These are phyloP conservation scores for Trichocomaceae sp. DNA, from an alignment of 2,329 filamentous ascomycete genomes.

Conservation along the genomic window DNA sequence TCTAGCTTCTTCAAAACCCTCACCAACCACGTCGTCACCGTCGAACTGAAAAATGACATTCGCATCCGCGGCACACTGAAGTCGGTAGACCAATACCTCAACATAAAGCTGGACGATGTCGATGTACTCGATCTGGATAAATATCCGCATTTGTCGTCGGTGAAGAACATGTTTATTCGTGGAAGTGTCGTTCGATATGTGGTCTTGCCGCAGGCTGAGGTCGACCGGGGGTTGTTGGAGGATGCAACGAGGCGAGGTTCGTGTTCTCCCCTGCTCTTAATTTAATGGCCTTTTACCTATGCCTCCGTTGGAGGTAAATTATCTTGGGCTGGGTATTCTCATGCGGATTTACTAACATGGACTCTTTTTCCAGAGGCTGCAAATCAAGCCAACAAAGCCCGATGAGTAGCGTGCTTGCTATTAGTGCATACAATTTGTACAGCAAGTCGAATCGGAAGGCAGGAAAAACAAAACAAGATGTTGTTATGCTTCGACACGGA, in stretches of 20 bases:
- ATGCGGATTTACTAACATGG: constrained; percentile 4
- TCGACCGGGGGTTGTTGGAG: constrained; percentile 80
- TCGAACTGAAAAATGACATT: constrained; percentile 99
- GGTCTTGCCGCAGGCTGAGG: constrained; percentile 71
- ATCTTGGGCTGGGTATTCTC: neutral
- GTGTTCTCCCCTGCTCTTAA: constrained; percentile 15
- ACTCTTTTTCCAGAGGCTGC: constrained; percentile 38
- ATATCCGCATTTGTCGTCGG: constrained; percentile 84
- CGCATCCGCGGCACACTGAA: constrained; percentile 92
- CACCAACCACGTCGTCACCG: constrained; percentile 92
- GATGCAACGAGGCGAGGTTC: constrained; percentile 82
- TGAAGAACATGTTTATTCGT: constrained; percentile 94
- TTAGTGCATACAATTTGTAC: no score
- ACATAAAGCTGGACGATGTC: constrained; percentile 97
- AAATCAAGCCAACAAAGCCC: constrained; percentile 45
- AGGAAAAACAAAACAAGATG: neutral
- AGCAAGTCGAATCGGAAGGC: neutral
- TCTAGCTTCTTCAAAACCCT: constrained; percentile 95
- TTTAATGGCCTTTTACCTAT: no score
- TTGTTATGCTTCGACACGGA: neutral
- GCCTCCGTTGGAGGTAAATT: no score
- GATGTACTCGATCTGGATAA: constrained; percentile 85
- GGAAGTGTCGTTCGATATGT: constrained; percentile 91
- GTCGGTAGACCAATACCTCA: constrained; percentile 97
- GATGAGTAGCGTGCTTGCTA: constrained; percentile 22